Conservation (phyloP, 164 flowering plant species). For the Pachysandra terminalis region DNA sequence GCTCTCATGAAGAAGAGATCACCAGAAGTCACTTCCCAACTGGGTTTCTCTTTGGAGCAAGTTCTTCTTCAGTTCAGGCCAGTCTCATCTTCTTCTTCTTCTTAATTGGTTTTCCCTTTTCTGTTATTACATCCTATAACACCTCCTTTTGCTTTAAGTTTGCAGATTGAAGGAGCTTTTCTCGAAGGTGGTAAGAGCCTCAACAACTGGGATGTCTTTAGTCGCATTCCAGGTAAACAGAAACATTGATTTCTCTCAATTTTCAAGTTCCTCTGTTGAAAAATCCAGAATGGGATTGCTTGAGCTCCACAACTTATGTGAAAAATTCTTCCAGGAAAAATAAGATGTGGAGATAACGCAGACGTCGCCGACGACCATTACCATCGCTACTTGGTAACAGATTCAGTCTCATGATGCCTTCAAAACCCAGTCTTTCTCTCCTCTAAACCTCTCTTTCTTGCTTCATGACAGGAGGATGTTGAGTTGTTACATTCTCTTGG, state of each 20-base stretch:
- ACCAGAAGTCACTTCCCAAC: constrained; percentile 22
- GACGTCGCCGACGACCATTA: constrained; percentile 37
- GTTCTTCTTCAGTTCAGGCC: constrained; percentile 34
- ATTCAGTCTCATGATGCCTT: too few species aligned
- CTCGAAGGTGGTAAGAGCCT: constrained; percentile 26
- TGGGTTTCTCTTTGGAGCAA: constrained; percentile 30
- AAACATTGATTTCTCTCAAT: background rate
- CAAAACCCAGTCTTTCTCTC: background rate
- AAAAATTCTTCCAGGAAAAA: background rate
- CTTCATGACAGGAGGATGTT: constrained; percentile 32
- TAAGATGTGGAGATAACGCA: constrained; percentile 20
- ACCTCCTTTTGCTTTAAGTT: background rate
- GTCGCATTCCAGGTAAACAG: constrained; percentile 16
- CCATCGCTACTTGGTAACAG: background rate
- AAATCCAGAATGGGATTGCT: too few species aligned
- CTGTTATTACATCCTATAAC: too few species aligned
- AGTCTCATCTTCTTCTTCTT: background rate
- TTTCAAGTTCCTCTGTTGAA: too few species aligned
- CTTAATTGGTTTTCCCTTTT: background rate
- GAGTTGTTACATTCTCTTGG: constrained; percentile 39
- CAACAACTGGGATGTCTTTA: constrained; percentile 32
- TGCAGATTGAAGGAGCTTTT: constrained; percentile 30
- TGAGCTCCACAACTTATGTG: too few species aligned
- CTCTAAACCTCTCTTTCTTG: too few species aligned
- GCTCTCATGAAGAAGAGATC: constrained; percentile 16